Base-by-base conservation (phyloP, 1,139 yeast species). In the Pichia sp. region DNA sequence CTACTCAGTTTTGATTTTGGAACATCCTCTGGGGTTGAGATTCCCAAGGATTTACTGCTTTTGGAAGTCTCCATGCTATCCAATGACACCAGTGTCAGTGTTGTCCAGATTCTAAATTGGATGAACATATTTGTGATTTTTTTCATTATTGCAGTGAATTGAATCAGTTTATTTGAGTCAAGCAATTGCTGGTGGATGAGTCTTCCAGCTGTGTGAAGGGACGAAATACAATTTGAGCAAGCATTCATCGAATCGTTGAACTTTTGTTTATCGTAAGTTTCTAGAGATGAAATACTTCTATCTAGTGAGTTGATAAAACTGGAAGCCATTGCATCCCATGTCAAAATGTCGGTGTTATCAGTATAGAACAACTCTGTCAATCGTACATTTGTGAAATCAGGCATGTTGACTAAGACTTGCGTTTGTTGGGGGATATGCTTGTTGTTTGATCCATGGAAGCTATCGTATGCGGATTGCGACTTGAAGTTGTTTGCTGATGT, bases 241-340 rank as follows among this genome's bases (percentile, higher is more conserved):
- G 73, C 72, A 55, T 78, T 75, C 58, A 82, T 77, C 63, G 80
- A 81, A 8, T 78, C 75, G 51, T 77, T 72, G 62, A 81, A 86
- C 48, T 79, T 67, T 48, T 75, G 75, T 52, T 78, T 77, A 59
- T 80, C 78, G 45, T 74, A 73, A 46, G 78, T 80, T 43, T 72
- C 72, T 27, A 85, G 68, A 1, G 85, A 77, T 53, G 77, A 79
- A 51, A 75, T 65, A 0, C 81, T 70, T 54, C 79, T 64, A 46
- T 77, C 79, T 41, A 83, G 68, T 45, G 79, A 71, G 57, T 73
- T 75, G 10, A 74, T 67, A 52, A 83, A 74, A 10, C 75, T 72
- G 49, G 77, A 77, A 49, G 74, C 71, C 42, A 84, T 66, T 17
- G 76, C 79, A 2, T 78, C 72, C 91, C 91, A 85, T 9, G 74